Evolutionary conservation across 352 stramenopile species (phyloP), one percentile per base, ranked within the genome.

Genomic region (Phytophthora tubulina): DNA sequence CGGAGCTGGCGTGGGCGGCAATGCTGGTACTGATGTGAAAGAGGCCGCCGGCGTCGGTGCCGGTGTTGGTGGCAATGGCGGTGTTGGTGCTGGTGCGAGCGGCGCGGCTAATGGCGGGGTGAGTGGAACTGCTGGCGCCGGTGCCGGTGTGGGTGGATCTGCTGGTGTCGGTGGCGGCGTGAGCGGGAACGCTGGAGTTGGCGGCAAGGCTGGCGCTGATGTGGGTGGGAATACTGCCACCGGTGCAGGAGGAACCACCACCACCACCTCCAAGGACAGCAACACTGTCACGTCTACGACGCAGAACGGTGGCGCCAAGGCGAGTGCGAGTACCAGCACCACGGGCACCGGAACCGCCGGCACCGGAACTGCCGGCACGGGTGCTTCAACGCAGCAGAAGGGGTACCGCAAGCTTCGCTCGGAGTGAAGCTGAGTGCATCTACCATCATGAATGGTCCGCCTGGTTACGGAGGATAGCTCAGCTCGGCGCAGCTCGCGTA

Each of bases 381-480:
- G 39, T 46, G 39, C 13, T 46, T 46, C 39, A 13, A 7, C 3
- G 39, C 39, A 46, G 39, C 41, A 53, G 55, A 63, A 53, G 27
- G 32, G 21, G 33, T 63, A 63, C 31, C 42, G 39, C 30, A 63
- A 15, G 30, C 55, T 53, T n/a, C 55, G 41, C 8, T 42, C 42
- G 3, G 45, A 49, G 17, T 48, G 44, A 64, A 55, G 39, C 13
- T 27, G 11, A 5, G 39, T 46, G 1, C 15, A 17, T 11, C 17
- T 13, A 46, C 39, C 17, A 46, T 46, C 17, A 46, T 7, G 8
- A 6, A 13, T 46, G 17, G 6, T 15, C 39, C 17, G 15, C 13
- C 13, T 21, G 39, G 39, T n/a, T 45, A 45, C 39, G 39, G 39
- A 7, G 39, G 39, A n/a, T n/a, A n/a, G n/a, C n/a, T n/a, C n/a